These are phyloP conservation scores for Paecilomyces niveus DNA, from an alignment of 2,329 filamentous ascomycete species.

Conservation along the genomic window DNA sequence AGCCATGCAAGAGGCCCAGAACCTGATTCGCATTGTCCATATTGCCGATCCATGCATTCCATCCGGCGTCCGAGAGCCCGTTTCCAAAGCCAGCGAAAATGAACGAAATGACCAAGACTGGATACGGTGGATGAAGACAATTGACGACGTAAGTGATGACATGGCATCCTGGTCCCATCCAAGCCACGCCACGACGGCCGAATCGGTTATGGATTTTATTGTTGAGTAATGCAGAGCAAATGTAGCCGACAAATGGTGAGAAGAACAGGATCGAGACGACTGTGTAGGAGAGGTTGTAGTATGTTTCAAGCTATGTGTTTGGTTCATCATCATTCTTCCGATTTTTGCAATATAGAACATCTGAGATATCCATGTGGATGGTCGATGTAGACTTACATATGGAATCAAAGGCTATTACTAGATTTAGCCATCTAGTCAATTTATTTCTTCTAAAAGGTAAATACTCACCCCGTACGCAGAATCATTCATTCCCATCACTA, in stretches of 20 bases:
- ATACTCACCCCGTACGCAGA: constrained; percentile 7
- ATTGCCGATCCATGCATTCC: constrained; percentile 59
- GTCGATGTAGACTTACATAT: neutral
- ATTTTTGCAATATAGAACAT: too few relatives aligned
- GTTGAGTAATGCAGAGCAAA: constrained; percentile 38
- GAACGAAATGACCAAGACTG: constrained; percentile 26
- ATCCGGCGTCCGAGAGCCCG: constrained; percentile 43
- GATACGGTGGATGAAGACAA: constrained; percentile 26
- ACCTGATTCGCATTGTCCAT: constrained; percentile 67
- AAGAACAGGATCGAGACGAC: constrained; percentile 44
- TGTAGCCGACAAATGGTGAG: constrained; percentile 43
- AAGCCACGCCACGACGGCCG: constrained; percentile 66
- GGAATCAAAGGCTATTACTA: neutral
- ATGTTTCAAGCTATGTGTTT: constrained; percentile 37
- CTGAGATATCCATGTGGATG: too few relatives aligned
- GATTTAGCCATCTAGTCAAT: too few relatives aligned
- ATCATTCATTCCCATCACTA: constrained; percentile 18
- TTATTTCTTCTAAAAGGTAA: neutral
- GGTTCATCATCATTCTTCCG: too few relatives aligned
- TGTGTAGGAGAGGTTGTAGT: constrained; percentile 34
- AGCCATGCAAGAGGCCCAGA: constrained; percentile 64
- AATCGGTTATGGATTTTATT: constrained; percentile 36
- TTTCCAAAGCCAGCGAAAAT: constrained; percentile 31
- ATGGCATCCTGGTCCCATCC: constrained; percentile 44
- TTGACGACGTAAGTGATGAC: constrained; percentile 22